Conservation (phyloP, 2,329 filamentous ascomycete species). For the Teratosphaeria epicoccoides region DNA sequence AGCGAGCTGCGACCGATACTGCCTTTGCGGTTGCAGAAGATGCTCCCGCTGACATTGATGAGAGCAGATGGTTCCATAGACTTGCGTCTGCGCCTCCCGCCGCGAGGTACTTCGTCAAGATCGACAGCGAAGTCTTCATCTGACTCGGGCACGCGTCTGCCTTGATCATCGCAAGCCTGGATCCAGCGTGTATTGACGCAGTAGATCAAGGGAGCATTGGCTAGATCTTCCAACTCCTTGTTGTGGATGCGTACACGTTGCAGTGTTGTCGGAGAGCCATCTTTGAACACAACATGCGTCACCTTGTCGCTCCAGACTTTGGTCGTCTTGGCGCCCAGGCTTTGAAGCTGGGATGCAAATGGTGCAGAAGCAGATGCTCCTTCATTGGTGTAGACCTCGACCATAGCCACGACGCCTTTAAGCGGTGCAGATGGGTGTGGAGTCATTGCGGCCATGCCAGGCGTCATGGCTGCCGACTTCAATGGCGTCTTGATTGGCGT, state of each 20-base stretch:
- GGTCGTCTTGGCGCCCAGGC: constrained; percentile 26
- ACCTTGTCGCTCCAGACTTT: constrained; percentile 27
- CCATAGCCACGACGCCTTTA: constrained; percentile 23
- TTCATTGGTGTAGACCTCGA: constrained; percentile 28
- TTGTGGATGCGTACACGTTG: constrained; percentile 25
- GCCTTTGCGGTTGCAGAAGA: constrained; percentile 22
- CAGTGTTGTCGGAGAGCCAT: constrained; percentile 26
- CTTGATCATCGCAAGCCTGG: constrained; percentile 24
- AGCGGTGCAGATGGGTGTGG: constrained; percentile 27
- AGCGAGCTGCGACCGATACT: constrained; percentile 19
- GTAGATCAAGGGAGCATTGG: constrained; percentile 18
- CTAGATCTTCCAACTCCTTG: constrained; percentile 17
- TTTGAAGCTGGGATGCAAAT: constrained; percentile 25
- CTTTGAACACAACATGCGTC: constrained; percentile 30
- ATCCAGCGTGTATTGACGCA: constrained; percentile 31
- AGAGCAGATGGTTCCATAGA: constrained; percentile 27
- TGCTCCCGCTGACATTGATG: constrained; percentile 23
- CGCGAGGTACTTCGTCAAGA: constrained; percentile 21
- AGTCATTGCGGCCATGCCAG: constrained; percentile 23
- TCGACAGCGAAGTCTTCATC: constrained; percentile 26
- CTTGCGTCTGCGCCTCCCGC: constrained; percentile 25
- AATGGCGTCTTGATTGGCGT: constrained; percentile 24
- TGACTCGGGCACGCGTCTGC: constrained; percentile 21
- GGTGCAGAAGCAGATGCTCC: constrained; percentile 25
- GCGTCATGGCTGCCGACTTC: constrained; percentile 18